Evolutionary conservation across 306 rosid genomes (phyloP), one percentile per base, ranked within the genome.

Genomic region (Glycine tomentella): DNA sequence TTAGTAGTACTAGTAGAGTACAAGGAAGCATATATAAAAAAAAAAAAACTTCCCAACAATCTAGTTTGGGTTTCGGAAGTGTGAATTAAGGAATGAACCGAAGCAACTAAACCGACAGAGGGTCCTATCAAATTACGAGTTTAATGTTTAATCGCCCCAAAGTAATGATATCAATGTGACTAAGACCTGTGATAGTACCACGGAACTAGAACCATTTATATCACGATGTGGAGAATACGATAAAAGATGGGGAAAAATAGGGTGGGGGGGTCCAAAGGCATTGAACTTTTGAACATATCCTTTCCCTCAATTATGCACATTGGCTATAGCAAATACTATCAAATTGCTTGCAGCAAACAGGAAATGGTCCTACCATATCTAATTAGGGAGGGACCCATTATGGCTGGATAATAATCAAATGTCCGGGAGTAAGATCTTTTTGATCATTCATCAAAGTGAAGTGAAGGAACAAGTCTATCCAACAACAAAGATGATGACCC

Each of bases 321-420:
- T 25, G 65, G 42, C 17, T 69, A 46, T 36, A 53, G 52, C 81
- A 72, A 38, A 78, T 46, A 25, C 2, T 2, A 80, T 74, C 68
- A 81, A 69, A 53, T 50, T 78, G 86, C 77, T 84, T 74, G 59
- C 75, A 48, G 58, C 74, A 81, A 78, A 74, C 33, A 84, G 82
- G 84, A 78, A 74, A 84, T 62, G 82, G 86, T 14, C 90, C 90
- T 75, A 78, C 80, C 84, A 55, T 77, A 74, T 78, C 86, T 81
- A 81, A 78, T 84, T 74, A 74, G 42, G 2, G 25, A 81, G n/a
- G 86, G 86, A 74, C 90, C 90, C 86, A 69, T 52, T 36, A 36
- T 36, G 0, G 0, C 4, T n/a, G 73, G 63, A 76, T 77, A 68
- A 73, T 73, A 36, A 36, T 36, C 40, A 36, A 67, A 83, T 64